A percentile compares a stretch with the other conserved stretches of the same genome.
phyloP scores from a whole-genome alignment of 1,284 basidiomycete species.

The Termitomyces sp. region DNA sequence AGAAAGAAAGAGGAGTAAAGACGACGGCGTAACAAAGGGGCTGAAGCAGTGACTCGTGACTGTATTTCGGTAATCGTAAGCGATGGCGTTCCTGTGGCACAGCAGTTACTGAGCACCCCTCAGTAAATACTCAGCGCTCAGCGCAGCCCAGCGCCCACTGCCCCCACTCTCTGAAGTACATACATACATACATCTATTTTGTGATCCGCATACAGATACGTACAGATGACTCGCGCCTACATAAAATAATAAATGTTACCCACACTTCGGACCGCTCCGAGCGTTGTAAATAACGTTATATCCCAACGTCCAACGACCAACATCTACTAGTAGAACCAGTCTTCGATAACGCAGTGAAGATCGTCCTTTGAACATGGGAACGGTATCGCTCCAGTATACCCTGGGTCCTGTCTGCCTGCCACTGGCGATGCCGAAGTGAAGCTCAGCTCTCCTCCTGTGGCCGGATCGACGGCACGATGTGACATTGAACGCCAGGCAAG shows the following conservation, averaged over 20 bases:
- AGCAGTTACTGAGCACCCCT: too few species aligned
- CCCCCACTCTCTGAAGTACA: not conserved
- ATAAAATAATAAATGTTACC: not conserved
- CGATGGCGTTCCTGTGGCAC: not conserved
- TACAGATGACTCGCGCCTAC: slow-evolving; percentile 1
- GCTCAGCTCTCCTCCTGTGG: slow-evolving; percentile 16
- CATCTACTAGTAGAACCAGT: slow-evolving; percentile 57
- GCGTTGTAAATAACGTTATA: too few species aligned
- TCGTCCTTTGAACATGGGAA: slow-evolving; percentile 57
- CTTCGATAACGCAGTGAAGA: slow-evolving; percentile 65
- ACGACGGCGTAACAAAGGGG: slow-evolving; percentile 1
- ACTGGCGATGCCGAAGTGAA: slow-evolving; percentile 8
- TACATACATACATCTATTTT: too few species aligned
- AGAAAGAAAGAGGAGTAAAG: slow-evolving; percentile 31
- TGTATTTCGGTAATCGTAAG: not conserved
- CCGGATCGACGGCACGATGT: slow-evolving; percentile 17
- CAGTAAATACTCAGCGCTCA: too few species aligned
- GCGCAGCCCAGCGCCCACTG: not conserved
- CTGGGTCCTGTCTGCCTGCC: slow-evolving; percentile 20
- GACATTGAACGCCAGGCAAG: slow-evolving; percentile 42
- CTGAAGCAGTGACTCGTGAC: not conserved
- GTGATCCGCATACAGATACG: not conserved
- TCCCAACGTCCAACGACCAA: too few species aligned
- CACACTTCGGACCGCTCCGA: not conserved
- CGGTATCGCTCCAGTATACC: slow-evolving; percentile 27